Evolutionary conservation across 257 asterid species (phyloP), one percentile per base, ranked within the genome.

Genomic region (Perilla frutescens): DNA sequence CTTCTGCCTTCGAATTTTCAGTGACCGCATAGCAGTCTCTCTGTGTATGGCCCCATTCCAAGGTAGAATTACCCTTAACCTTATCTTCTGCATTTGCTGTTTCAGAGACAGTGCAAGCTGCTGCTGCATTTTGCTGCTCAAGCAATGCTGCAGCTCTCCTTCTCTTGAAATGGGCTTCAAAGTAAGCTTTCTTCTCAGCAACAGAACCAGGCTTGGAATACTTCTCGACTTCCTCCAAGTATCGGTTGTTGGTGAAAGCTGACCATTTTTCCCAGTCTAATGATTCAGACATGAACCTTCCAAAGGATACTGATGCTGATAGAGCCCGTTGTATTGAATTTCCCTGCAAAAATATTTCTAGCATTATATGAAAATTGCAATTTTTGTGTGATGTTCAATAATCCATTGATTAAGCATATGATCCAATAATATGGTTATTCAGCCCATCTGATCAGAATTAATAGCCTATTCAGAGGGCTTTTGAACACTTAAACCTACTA

Each of bases 261-360:
- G 98, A 91, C 96, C 96, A 93, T 76, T 84, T 93, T 65, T 80
- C 96, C 97, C 97, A 93, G 73, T 86, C 89, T 76, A 91, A 74
- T 0, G 97, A 85, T 68, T 93, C 97, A 5, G 96, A 78, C 88
- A 89, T 78, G 71, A 87, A 93, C 72, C 96, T 86, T 82, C 98
- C 98, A 53, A 93, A 93, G 41, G 98, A 93, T 70, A 91, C 68
- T 1, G 97, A 93, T 62, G 98, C 56, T 47, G 96, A 82, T 29
- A 93, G 79, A 63, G 93, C 96, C 56, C 87, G 86, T n/a, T 83
- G 81, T 26, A 89, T 55, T 48, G 91, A 76, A 76, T 91, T 90
- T 48, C 80, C 88, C 98, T 93, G 90, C 81, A 81, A 66, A 53
- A 32, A 59, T 53, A 13, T 40, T 50, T 12, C 14, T 48, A 59